Evolutionary conservation across 2,329 filamentous ascomycete genomes (phyloP), one percentile per base, ranked within the genome.

Genomic region (Verticillium nonalfalfae): DNA sequence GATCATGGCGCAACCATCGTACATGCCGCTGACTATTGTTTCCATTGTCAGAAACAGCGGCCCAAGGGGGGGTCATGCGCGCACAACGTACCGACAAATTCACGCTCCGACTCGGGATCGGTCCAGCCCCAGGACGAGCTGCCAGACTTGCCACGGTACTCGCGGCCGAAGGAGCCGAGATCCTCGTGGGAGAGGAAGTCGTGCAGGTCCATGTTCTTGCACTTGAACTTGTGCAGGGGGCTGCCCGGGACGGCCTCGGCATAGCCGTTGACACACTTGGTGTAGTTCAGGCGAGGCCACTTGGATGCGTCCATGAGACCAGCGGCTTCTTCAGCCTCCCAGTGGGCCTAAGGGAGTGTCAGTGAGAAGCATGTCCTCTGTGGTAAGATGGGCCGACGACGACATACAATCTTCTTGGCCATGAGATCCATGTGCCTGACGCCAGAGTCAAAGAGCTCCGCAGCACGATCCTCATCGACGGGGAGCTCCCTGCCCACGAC

Each of bases 141-240:
- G 4, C 73, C 73, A 26, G 62, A 61, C 55, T 64, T 64, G 34
- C 64, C 64, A 21, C 64, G 60, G 57, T 65, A 64, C 4, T 65
- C 64, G 36, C 63, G 62, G n/a, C 66, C 68, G 62, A 66, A 64
- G 62, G 77, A 80, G 4, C 81, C 82, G 1, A 85, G 75, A 45
- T 79, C 76, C 3, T 77, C 76, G 66, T 85, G 82, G 58, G 76
- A 78, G 60, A 80, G 72, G 70, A 85, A 85, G 68, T 83, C 79
- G 66, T 82, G 79, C 14, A 83, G 74, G 63, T 84, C 81, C 45
- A 82, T 75, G 55, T 69, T 68, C 59, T 65, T 64, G 64, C 67
- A 69, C 57, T 55, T 58, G 60, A 69, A 69, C 45, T 62, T 67
- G 55, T 68, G 64, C 15, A 65, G 59, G 9, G 62, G 64, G 59